phyloP scores from a whole-genome alignment of 2,329 filamentous ascomycete genomes.

The Hypoxylon sp. region DNA sequence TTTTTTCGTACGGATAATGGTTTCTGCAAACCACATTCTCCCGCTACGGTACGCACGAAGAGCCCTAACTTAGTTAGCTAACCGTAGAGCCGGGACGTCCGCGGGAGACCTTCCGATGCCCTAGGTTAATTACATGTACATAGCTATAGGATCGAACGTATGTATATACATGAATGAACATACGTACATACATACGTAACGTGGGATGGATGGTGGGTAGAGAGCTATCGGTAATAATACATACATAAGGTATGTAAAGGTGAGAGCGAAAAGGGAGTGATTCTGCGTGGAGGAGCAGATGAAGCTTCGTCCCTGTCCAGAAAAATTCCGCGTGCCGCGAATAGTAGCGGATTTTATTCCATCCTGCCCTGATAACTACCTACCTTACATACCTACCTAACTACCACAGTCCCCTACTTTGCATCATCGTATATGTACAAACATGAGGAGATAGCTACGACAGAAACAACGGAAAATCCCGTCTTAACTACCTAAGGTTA shows the following conservation, averaged over 20 bases:
- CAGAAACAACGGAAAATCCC: not conserved
- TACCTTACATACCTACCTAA: too few species aligned
- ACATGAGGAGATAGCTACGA: constrained; percentile 6
- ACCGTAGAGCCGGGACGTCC: constrained; percentile 38
- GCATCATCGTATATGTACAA: too few species aligned
- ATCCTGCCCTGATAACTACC: constrained; percentile 1
- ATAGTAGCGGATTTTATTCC: constrained; percentile 15
- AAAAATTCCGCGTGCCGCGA: constrained; percentile 14
- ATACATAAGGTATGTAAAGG: constrained; percentile 1
- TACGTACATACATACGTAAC: constrained; percentile 6
- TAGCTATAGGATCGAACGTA: constrained; percentile 24
- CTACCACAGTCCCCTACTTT: not conserved
- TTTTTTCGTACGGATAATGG: too few species aligned
- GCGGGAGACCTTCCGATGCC: constrained; percentile 10
- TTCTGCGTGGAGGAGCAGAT: constrained; percentile 19
- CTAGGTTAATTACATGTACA: constrained; percentile 11
- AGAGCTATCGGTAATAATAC: constrained; percentile 9
- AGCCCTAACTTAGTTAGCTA: constrained; percentile 24
- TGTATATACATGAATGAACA: constrained; percentile 1
- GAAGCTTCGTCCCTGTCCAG: not conserved
- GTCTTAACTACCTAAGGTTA: not conserved
- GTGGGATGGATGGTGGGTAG: constrained; percentile 16
- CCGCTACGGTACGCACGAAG: constrained; percentile 35
- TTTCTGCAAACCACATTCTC: too few species aligned
- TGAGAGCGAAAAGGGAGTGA: constrained; percentile 3